Evolutionary conservation across 2,329 filamentous ascomycete genomes (phyloP).

Genomic region (Sporothrix sp.): DNA sequence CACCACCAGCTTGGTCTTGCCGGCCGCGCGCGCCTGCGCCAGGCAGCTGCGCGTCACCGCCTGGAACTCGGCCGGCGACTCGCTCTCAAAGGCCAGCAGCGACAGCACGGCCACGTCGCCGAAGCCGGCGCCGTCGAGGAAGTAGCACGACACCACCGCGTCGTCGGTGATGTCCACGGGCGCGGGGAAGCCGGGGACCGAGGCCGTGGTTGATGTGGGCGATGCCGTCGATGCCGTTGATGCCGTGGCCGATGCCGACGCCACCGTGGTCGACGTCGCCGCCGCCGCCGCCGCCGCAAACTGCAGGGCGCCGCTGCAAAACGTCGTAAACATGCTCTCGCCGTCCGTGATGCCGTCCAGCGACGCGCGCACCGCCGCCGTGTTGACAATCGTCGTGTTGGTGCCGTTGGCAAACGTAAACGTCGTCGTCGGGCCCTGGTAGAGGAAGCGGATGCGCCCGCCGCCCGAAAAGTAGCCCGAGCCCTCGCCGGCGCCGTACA

Average conservation of each 20-base stretch:
- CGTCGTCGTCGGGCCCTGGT: conserved; percentile 27
- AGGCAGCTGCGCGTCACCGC: conserved; percentile 27
- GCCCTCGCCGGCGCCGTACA: conserved; percentile 14
- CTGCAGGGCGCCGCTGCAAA: conserved; percentile 22
- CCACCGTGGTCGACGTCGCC: neutral
- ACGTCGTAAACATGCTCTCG: conserved; percentile 25
- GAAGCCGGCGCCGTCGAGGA: conserved; percentile 23
- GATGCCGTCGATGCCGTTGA: neutral
- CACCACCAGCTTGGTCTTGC: conserved; percentile 51
- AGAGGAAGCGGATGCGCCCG: conserved; percentile 25
- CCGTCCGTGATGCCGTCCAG: conserved; percentile 26
- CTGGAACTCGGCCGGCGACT: conserved; percentile 25
- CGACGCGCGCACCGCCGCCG: conserved; percentile 23
- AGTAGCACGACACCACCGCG: conserved; percentile 27
- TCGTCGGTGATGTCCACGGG: conserved; percentile 24
- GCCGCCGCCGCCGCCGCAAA: neutral
- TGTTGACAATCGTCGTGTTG: conserved; percentile 23
- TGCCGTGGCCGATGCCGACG: neutral
- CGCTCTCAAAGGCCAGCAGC: conserved; percentile 21
- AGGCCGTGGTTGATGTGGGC: neutral
- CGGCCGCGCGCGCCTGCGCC: conserved; percentile 30
- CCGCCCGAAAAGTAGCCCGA: conserved; percentile 25
- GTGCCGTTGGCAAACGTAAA: conserved; percentile 31
- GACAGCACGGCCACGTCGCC: conserved; percentile 27
- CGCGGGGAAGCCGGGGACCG: conserved; percentile 20